Percentiles rank a stretch among this genome's conserved stretches.
Conservation (phyloP, 2,329 filamentous ascomycete genomes). For the Shiraia bambusicola region DNA sequence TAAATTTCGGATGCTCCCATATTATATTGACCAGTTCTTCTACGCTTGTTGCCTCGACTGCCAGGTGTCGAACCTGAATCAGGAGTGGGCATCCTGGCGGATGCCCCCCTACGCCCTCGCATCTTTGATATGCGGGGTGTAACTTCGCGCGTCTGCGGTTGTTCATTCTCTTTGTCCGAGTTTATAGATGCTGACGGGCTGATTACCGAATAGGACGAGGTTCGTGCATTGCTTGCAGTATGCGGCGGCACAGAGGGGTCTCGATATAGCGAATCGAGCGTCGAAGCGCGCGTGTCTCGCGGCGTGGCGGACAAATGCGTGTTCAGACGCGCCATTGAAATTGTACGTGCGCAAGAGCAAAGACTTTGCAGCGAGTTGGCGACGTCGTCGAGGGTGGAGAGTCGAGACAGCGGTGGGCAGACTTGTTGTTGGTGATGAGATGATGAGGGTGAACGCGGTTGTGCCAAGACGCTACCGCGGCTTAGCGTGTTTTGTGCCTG, state of each 20-base stretch:
- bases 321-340: constrained; percentile 43
- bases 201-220: constrained; percentile 35
- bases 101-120: constrained; percentile 42
- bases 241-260: constrained; percentile 37
- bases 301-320: constrained; percentile 35
- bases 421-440: no score
- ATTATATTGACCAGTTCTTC: constrained; percentile 45
- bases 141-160: constrained; percentile 27
- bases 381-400: constrained; percentile 2
- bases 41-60: constrained; percentile 46
- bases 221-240: constrained; percentile 16
- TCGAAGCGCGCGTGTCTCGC: constrained; percentile 29
- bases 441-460: constrained; percentile 13
- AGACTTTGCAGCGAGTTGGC: constrained; percentile 3
- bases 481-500: constrained; percentile 19
- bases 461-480: constrained; percentile 7
- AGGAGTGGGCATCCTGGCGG: constrained; percentile 41
- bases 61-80: constrained; percentile 37
- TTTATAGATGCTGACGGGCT: constrained; percentile 34
- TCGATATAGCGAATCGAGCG: constrained; percentile 40
- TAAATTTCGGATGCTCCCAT: constrained; percentile 8
- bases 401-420: no score
- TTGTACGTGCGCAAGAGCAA: background rate
- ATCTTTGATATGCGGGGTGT: constrained; percentile 45
- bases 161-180: constrained; percentile 51